Evolutionary conservation across 768 basidiomycete species (phyloP).

Genomic region (Austroboletus festivus): DNA sequence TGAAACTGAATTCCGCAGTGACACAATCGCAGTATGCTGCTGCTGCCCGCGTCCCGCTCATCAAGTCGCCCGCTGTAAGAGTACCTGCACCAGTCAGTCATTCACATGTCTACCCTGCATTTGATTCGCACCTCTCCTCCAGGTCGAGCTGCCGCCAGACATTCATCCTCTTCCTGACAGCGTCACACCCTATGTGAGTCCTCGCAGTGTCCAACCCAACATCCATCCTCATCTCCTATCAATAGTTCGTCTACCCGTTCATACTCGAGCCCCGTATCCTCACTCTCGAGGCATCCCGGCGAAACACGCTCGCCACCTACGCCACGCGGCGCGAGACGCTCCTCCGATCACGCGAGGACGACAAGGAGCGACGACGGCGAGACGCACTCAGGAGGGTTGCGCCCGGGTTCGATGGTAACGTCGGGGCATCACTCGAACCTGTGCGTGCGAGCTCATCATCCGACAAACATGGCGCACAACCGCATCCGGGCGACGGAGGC

Average conservation of each 20-base stretch:
- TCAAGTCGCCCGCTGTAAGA: conserved; percentile 88
- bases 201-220: background rate
- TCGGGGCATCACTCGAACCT: conserved; percentile 45
- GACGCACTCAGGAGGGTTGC: conserved; percentile 76
- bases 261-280: conserved; percentile 86
- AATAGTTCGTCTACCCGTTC: conserved; percentile 95
- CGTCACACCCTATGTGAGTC: conserved; percentile 79
- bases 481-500: conserved; percentile 9
- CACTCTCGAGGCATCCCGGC: conserved; percentile 69
- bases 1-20: no score
- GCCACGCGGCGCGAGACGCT: conserved; percentile 67
- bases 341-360: conserved; percentile 69
- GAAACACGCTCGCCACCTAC: conserved; percentile 62
- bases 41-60: conserved; percentile 74
- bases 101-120: background rate
- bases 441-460: conserved; percentile 14
- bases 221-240: background rate
- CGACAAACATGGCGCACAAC: no score
- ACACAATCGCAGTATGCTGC: conserved; percentile 71
- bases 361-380: conserved; percentile 58
- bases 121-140: background rate
- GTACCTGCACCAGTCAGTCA: conserved; percentile 71
- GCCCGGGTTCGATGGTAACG: conserved; percentile 74
- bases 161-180: conserved; percentile 94
- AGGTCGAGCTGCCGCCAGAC: conserved; percentile 87